These are phyloP conservation scores for Aureobasidium vineae DNA, from an alignment of 2,329 filamentous ascomycete species.

Conservation along the genomic window DNA sequence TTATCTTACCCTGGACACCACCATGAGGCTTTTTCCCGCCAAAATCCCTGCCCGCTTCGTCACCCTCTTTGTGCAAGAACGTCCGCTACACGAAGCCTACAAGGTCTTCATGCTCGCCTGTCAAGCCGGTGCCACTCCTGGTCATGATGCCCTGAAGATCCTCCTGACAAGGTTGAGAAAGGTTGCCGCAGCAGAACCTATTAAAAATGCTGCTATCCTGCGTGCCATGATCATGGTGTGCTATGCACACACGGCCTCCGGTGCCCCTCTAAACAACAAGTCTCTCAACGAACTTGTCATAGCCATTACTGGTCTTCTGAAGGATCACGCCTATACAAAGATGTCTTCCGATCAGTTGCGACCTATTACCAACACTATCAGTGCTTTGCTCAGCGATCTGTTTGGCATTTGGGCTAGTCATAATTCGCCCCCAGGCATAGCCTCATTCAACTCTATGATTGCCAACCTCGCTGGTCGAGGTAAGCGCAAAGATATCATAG, in stretches of 20 bases:
- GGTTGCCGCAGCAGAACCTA: background rate
- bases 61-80: slow-evolving; percentile 46
- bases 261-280: slow-evolving; percentile 39
- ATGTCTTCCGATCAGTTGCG: slow-evolving; percentile 30
- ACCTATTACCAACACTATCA: slow-evolving; percentile 32
- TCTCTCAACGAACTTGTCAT: slow-evolving; percentile 44
- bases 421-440: slow-evolving; percentile 33
- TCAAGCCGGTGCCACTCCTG: slow-evolving; percentile 44
- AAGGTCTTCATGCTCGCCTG: slow-evolving; percentile 51
- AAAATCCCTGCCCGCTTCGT: slow-evolving; percentile 46
- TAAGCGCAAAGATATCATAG: slow-evolving; percentile 34
- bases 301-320: slow-evolving; percentile 35
- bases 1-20: slow-evolving; percentile 52
- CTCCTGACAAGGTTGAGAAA: slow-evolving; percentile 39
- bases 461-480: slow-evolving; percentile 38
- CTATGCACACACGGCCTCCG: slow-evolving; percentile 45
- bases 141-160: slow-evolving; percentile 36
- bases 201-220: slow-evolving; percentile 32
- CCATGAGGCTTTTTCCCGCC: slow-evolving; percentile 48
- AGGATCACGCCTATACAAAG: slow-evolving; percentile 29
- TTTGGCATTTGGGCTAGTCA: slow-evolving; percentile 36
- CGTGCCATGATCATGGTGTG: slow-evolving; percentile 45
- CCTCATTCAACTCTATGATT: slow-evolving; percentile 42
- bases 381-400: slow-evolving; percentile 33
- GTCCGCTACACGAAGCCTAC: slow-evolving; percentile 50